Evolutionary conservation across 192 early-diverging fungal species (phyloP), one percentile per base, ranked within the genome.

Genomic region (Tieghemiomyces parasiticus): DNA sequence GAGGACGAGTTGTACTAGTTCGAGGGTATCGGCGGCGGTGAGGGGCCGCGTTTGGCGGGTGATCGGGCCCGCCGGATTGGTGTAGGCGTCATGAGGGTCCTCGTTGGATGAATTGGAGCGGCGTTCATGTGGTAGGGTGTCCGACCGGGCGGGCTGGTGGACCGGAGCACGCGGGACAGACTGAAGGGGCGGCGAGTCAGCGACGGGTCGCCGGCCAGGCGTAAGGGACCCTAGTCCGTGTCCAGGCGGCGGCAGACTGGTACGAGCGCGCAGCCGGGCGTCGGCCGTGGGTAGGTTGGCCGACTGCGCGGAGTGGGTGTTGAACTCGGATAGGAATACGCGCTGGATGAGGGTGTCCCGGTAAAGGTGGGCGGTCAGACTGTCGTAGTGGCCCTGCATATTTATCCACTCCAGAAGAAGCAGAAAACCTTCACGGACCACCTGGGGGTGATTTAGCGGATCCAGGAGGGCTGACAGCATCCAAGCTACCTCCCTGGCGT

Each of bases 361-460:
- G 22, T 25, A 25, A 2, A 50, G 49, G 22, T 25, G 26, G 12
- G 13, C 20, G 22, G 49, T 26, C 26, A 13, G 22, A 2, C 26
- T 25, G 24, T 50, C 22, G 24, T 50, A 50, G 49, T 10, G 10
- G n/a, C 49, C 4, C 49, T 50, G 49, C 22, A 50, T 22, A 28
- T 50, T 50, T 25, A 50, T 50, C 49, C 49, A 50, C 26, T 50
- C 49, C 2, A 50, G n/a, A 12, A 50, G 24, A 13, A 50, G 9
- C 22, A 20, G 10, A 3, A 50, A 26, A 13, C 49, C 49, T 13
- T 4, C 26, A 10, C 49, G 49, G 2, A 20, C 22, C 20, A 50
- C 26, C 22, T 50, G 49, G 2, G n/a, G 49, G 49, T 50, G 49
- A 28, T 50, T 50, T 1, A 50, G 49, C 24, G 49, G 49, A 25